These are phyloP conservation scores for Vigna angularis DNA, from an alignment of 306 rosid species.

Conservation along the genomic window DNA sequence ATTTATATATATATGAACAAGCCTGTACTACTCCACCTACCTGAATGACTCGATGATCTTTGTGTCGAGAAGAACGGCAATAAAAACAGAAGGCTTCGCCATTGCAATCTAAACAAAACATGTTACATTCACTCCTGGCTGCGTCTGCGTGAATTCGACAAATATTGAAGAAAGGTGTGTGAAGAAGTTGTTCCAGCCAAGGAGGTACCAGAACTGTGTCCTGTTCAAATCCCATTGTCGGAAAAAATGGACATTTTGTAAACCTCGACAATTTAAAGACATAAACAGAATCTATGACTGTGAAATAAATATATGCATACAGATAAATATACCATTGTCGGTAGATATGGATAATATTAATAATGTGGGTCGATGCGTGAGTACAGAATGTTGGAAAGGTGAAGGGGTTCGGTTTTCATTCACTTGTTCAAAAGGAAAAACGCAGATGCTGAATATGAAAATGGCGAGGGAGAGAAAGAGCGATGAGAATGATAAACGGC, in stretches of 20 bases:
- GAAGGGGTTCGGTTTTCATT: neutral
- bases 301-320: neutral
- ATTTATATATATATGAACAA: neutral
- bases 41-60: slow-evolving; percentile 93
- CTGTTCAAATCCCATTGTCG: slow-evolving; percentile 45
- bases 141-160: slow-evolving; percentile 83
- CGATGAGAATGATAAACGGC: slow-evolving; percentile 48
- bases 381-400: slow-evolving; percentile 7
- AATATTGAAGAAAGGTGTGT: slow-evolving; percentile 70
- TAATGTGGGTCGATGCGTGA: slow-evolving; percentile 43
- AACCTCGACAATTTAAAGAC: slow-evolving; percentile 1
- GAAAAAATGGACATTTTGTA: neutral
- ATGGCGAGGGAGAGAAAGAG: slow-evolving; percentile 41
- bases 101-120: slow-evolving; percentile 90
- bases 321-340: slow-evolving; percentile 34
- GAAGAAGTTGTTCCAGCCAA: slow-evolving; percentile 81
- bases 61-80: slow-evolving; percentile 89
- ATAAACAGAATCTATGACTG: neutral
- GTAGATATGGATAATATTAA: neutral
- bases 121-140: slow-evolving; percentile 86
- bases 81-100: slow-evolving; percentile 89
- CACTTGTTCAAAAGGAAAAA: neutral
- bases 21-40: slow-evolving; percentile 2
- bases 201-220: slow-evolving; percentile 80
- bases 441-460: neutral